Conservation (phyloP, 225 moss, liverwort and hornwort species). For the Physcomitrellopsis africana region DNA sequence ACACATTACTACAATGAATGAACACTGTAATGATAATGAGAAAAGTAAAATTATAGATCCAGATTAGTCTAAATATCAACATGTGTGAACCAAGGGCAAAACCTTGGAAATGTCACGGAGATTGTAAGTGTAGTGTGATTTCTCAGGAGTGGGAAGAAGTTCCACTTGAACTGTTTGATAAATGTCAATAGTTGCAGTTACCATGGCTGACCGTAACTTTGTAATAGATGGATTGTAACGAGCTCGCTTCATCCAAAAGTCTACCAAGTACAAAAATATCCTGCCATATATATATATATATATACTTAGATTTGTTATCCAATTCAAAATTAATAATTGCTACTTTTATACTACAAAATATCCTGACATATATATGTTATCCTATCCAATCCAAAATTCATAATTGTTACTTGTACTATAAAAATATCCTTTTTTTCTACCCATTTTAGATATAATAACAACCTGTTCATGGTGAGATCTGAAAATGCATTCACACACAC, state of each 20-base stretch:
- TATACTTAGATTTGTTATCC: no score
- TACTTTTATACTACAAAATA: no score
- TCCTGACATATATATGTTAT: no score
- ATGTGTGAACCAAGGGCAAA: not conserved
- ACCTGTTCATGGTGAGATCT: constrained; percentile 88
- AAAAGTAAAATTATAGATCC: no score
- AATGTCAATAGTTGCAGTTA: constrained; percentile 83
- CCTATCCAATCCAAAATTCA: no score
- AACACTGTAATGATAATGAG: no score
- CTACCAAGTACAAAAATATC: constrained; percentile 78
- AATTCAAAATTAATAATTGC: no score
- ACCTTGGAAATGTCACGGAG: constrained; percentile 83
- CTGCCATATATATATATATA: constrained; percentile 16
- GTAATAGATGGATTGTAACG: constrained; percentile 59
- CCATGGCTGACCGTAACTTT: constrained; percentile 67
- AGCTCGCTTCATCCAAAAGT: constrained; percentile 94
- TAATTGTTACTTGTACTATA: no score
- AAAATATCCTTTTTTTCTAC: no score
- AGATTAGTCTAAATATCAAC: no score
- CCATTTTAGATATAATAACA: not conserved
- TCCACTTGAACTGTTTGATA: constrained; percentile 75
- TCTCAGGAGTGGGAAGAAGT: constrained; percentile 88
- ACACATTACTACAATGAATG: no score
- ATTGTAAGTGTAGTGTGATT: constrained; percentile 89
- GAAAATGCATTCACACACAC: constrained; percentile 79